Conservation (phyloP, 768 basidiomycete genomes). For the Daedaleopsis nitida region DNA sequence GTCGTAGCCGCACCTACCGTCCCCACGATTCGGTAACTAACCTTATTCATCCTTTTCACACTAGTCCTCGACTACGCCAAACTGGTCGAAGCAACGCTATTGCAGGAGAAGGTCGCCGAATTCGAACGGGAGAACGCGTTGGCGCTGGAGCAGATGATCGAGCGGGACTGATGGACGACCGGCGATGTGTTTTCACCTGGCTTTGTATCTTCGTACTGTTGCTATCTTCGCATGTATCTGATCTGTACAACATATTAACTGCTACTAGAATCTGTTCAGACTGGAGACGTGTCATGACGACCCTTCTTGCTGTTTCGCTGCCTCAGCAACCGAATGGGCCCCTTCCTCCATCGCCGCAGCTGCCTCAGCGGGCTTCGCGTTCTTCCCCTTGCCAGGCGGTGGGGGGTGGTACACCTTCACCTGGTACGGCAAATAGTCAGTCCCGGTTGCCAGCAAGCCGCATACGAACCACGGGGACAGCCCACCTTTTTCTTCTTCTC, state of each 20-base stretch:
- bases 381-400: constrained; percentile 78
- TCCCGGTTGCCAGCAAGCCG: no score
- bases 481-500: constrained; percentile 50
- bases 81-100: constrained; percentile 19
- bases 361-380: constrained; percentile 36
- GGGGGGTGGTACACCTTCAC: constrained; percentile 84
- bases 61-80: constrained; percentile 31
- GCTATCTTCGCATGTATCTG: no score
- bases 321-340: background rate
- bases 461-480: background rate
- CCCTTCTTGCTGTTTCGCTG: constrained; percentile 4
- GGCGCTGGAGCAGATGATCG: background rate
- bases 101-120: constrained; percentile 29
- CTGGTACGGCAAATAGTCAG: constrained; percentile 34
- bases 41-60: background rate
- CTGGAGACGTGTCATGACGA: background rate
- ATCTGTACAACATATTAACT: background rate
- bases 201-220: background rate
- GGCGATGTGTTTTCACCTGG: background rate
- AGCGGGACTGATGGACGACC: background rate
- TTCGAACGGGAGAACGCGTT: constrained; percentile 31
- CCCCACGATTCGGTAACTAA: background rate
- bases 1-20: constrained; percentile 7
- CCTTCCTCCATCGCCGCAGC: constrained; percentile 7
- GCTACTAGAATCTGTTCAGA: background rate